Conservation (phyloP, 2,329 filamentous ascomycete genomes). For the Colletotrichum scovillei region DNA sequence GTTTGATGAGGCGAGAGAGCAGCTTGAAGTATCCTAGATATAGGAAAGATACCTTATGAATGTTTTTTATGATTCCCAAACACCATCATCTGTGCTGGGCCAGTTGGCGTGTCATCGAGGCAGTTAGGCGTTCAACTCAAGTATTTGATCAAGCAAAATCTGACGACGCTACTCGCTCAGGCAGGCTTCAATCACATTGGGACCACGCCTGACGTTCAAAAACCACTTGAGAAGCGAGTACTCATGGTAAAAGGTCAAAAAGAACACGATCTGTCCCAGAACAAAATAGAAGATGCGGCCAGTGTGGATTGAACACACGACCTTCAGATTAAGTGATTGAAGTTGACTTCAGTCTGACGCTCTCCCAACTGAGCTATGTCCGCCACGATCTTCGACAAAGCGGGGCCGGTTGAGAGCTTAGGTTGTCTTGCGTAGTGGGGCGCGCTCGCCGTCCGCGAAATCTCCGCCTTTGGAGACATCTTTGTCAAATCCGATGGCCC, state of each 20-base stretch:
- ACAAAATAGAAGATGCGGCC: slow-evolving; percentile 20
- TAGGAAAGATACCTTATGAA: not conserved
- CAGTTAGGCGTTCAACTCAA: not conserved
- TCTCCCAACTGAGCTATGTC: slow-evolving; percentile 37
- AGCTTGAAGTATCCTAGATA: not conserved
- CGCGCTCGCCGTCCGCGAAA: too few relatives aligned
- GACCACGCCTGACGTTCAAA: not conserved
- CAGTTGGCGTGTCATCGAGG: not conserved
- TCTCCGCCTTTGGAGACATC: too few relatives aligned
- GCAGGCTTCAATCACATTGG: too few relatives aligned
- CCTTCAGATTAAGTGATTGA: slow-evolving; percentile 35
- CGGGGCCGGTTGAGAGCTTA: fast-evolving
- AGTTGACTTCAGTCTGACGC: slow-evolving; percentile 36
- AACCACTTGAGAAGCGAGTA: not conserved
- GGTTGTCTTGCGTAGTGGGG: not conserved
- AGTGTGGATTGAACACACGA: slow-evolving; percentile 34
- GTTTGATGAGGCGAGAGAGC: not conserved
- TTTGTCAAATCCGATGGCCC: too few relatives aligned
- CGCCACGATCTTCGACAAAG: not conserved
- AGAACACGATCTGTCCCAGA: not conserved
- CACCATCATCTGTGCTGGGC: not conserved
- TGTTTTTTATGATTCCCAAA: not conserved
- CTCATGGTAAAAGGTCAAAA: not conserved
- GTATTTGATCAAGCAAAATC: too few relatives aligned
- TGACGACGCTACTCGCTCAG: too few relatives aligned